Percentiles rank a stretch among this genome's conserved stretches.
Conservation (phyloP, 331 rosid genomes). For the Quercus phellos region DNA sequence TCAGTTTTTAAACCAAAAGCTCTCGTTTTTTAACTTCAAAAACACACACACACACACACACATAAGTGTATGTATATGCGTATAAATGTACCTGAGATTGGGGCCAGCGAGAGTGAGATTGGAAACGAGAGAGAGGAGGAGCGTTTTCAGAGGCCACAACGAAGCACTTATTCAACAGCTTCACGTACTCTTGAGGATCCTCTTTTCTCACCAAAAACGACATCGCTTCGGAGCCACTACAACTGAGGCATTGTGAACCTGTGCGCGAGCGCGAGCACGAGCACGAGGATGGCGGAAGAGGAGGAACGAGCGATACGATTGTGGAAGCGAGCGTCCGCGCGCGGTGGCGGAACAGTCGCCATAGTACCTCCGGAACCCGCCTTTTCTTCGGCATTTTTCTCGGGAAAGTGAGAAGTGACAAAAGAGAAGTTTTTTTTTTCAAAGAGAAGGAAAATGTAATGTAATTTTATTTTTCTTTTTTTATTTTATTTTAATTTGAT, state of each 20-base stretch:
- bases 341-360: constrained; percentile 52
- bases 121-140: constrained; percentile 22
- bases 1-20: no score
- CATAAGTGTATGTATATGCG: no score
- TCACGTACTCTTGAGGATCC: constrained; percentile 46
- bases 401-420: no score
- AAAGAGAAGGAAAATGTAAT: no score
- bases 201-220: constrained; percentile 46
- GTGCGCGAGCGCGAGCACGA: no score
- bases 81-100: constrained; percentile 41
- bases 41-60: no score
- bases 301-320: constrained; percentile 43
- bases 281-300: not conserved
- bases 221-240: not conserved
- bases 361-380: constrained; percentile 51
- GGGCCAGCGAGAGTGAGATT: constrained; percentile 34
- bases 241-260: no score
- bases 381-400: no score
- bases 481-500: no score
- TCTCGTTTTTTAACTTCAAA: no score
- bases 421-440: no score
- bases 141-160: constrained; percentile 41
- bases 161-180: constrained; percentile 41
- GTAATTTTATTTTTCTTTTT: no score
- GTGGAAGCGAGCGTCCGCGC: constrained; percentile 43